Conservation (phyloP, 495 filamentous ascomycete species). For the Mytilinidion resinicola region DNA sequence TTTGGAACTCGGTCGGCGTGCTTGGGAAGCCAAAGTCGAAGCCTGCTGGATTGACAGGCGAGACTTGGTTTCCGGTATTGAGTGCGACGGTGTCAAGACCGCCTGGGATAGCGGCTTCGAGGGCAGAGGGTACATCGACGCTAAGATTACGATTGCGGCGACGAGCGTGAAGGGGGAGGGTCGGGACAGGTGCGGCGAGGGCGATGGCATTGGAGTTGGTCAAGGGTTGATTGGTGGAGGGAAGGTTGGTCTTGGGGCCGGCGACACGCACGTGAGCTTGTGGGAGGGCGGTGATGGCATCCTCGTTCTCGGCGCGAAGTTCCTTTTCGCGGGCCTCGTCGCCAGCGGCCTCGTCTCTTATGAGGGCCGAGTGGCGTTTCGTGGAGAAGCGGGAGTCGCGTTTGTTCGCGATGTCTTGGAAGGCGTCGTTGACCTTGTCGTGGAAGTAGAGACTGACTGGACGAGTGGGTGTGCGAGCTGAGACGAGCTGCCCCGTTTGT, state of each 20-base stretch:
- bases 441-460: constrained; percentile 67
- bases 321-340: constrained; percentile 71
- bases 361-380: constrained; percentile 65
- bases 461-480: constrained; percentile 42
- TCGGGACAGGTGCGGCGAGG: constrained; percentile 1
- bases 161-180: constrained; percentile 12
- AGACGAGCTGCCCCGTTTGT: constrained; percentile 37
- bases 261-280: constrained; percentile 40
- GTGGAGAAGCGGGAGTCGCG: constrained; percentile 29
- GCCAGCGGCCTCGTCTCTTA: constrained; percentile 73
- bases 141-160: constrained; percentile 32
- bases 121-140: constrained; percentile 32
- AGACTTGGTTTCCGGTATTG: not conserved
- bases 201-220: constrained; percentile 26
- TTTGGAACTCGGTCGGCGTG: constrained; percentile 71
- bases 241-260: constrained; percentile 15
- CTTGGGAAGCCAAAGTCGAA: constrained; percentile 74
- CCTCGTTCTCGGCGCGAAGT: constrained; percentile 78
- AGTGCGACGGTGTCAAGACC: constrained; percentile 15
- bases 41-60: constrained; percentile 27
- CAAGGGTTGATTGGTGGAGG: constrained; percentile 32
- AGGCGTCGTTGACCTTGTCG: constrained; percentile 75
- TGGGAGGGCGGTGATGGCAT: constrained; percentile 76
- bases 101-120: constrained; percentile 12
- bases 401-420: constrained; percentile 74